Percentiles rank a stretch among this genome's conserved stretches.
Conservation (phyloP, 2,329 filamentous ascomycete species). For the Juglanconis sp. region DNA sequence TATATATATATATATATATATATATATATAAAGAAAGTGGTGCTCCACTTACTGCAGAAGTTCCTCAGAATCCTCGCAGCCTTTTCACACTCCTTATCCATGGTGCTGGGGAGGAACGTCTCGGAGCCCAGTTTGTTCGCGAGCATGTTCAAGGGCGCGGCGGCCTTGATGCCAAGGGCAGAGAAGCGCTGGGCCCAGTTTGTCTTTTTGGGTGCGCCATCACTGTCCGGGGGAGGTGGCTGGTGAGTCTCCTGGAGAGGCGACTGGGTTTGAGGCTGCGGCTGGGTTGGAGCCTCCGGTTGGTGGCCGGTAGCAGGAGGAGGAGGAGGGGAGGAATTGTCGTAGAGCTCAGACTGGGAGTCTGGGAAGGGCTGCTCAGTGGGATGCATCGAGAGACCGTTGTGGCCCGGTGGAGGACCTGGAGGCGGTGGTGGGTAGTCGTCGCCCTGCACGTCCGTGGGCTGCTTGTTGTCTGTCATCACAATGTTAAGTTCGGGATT, state of each 20-base stretch:
- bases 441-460: slow-evolving; percentile 4
- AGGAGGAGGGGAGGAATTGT: not conserved
- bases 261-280: slow-evolving; percentile 10
- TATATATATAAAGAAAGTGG: not conserved
- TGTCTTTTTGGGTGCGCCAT: slow-evolving; percentile 11
- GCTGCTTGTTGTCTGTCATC: slow-evolving; percentile 14
- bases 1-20: too few species aligned
- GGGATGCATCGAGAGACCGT: slow-evolving; percentile 22
- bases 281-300: not conserved
- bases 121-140: slow-evolving; percentile 81
- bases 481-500: not conserved
- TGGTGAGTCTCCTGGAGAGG: slow-evolving; percentile 11
- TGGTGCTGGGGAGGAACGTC: slow-evolving; percentile 79
- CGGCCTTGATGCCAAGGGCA: slow-evolving; percentile 44
- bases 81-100: slow-evolving; percentile 91
- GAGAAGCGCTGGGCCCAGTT: slow-evolving; percentile 27
- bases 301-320: not conserved
- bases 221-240: slow-evolving; percentile 14
- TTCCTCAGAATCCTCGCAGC: slow-evolving; percentile 77
- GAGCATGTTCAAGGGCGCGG: slow-evolving; percentile 74
- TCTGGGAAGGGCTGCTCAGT: slow-evolving; percentile 26
- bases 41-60: slow-evolving; percentile 69
- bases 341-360: slow-evolving; percentile 19
- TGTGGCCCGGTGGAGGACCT: slow-evolving; percentile 24
- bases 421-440: slow-evolving; percentile 27